Percentiles rank a stretch among this genome's conserved stretches.
These are phyloP conservation scores for Coemansia sp. DNA, from an alignment of 192 early-diverging fungal genomes.

Conservation along the genomic window DNA sequence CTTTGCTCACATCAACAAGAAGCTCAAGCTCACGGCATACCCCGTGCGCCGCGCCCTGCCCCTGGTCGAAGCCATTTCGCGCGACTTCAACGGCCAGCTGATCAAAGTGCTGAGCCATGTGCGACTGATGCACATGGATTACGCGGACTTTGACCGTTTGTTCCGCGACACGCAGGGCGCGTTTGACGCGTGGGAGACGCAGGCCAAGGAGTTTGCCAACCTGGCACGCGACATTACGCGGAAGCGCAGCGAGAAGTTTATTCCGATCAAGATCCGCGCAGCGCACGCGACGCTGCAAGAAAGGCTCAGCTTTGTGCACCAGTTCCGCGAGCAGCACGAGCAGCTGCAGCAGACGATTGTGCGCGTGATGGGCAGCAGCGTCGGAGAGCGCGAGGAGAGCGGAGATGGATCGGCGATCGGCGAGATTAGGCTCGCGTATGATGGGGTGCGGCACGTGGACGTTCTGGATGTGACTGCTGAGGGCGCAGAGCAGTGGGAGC, in stretches of 20 bases:
- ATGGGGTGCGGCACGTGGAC: conserved; percentile 89
- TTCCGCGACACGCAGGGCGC: conserved; percentile 81
- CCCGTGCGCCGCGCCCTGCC: conserved; percentile 88
- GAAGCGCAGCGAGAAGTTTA: conserved; percentile 91
- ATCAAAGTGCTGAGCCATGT: conserved; percentile 82
- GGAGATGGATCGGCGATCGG: conserved; percentile 76
- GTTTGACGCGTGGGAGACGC: conserved; percentile 91
- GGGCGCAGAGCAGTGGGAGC: conserved; percentile 91
- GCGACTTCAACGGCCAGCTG: conserved; percentile 92
- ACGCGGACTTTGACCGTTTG: conserved; percentile 85
- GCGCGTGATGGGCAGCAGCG: conserved; percentile 75
- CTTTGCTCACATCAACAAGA: conserved; percentile 97
- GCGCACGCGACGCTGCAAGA: conserved; percentile 94
- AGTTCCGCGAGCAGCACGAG: conserved; percentile 96
- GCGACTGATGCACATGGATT: conserved; percentile 91
- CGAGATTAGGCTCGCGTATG: conserved; percentile 88
- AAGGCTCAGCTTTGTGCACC: conserved; percentile 81
- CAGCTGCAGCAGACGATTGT: conserved; percentile 96
- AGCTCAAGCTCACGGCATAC: conserved; percentile 91
- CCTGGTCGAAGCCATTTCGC: conserved; percentile 91
- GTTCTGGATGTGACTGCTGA: conserved; percentile 91
- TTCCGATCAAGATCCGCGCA: conserved; percentile 90
- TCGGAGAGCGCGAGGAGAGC: conserved; percentile 53
- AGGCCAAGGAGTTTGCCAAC: conserved; percentile 93
- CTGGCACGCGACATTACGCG: conserved; percentile 92